Conservation (phyloP, 2,329 filamentous ascomycete genomes). For the Pseudogymnoascus destructans region DNA sequence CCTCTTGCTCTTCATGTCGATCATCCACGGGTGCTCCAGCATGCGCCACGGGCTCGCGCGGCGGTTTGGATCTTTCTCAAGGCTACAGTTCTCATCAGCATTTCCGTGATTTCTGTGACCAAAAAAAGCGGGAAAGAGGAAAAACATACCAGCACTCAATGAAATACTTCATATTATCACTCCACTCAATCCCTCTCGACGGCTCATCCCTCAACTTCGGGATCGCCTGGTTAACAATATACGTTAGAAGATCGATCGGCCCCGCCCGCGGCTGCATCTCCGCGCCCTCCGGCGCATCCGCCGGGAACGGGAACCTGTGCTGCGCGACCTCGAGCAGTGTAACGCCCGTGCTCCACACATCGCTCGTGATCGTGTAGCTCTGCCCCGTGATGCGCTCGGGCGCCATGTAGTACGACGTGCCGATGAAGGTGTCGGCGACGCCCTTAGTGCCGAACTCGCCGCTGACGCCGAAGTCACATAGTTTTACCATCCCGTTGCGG, state of each 20-base stretch:
- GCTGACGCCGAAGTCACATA: slow-evolving; percentile 96
- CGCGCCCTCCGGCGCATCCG: slow-evolving; percentile 87
- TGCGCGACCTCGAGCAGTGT: slow-evolving; percentile 98
- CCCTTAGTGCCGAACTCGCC: slow-evolving; percentile 98
- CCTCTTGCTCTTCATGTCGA: slow-evolving; percentile 88
- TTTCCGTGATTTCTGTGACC: not conserved
- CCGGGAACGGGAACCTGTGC: slow-evolving; percentile 94
- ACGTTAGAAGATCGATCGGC: slow-evolving; percentile 88
- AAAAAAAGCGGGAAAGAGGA: not conserved
- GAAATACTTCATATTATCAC: slow-evolving; percentile 96
- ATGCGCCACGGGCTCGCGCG: slow-evolving; percentile 95
- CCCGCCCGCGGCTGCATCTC: slow-evolving; percentile 90
- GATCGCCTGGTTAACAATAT: slow-evolving; percentile 91
- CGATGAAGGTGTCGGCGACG: slow-evolving; percentile 97
- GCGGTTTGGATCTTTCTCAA: slow-evolving; percentile 82
- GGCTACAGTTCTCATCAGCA: slow-evolving; percentile 35
- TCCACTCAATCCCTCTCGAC: slow-evolving; percentile 82
- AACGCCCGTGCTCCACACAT: slow-evolving; percentile 96
- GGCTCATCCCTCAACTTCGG: slow-evolving; percentile 94
- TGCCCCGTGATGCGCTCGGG: slow-evolving; percentile 95
- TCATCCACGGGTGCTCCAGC: slow-evolving; percentile 98
- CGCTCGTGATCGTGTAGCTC: slow-evolving; percentile 95
- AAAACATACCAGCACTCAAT: slow-evolving; percentile 90
- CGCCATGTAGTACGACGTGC: slow-evolving; percentile 98
- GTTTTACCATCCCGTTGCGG: slow-evolving; percentile 84